Evolutionary conservation across 2,329 filamentous ascomycete genomes (phyloP).

Genomic region (Aspergillus texensis): DNA sequence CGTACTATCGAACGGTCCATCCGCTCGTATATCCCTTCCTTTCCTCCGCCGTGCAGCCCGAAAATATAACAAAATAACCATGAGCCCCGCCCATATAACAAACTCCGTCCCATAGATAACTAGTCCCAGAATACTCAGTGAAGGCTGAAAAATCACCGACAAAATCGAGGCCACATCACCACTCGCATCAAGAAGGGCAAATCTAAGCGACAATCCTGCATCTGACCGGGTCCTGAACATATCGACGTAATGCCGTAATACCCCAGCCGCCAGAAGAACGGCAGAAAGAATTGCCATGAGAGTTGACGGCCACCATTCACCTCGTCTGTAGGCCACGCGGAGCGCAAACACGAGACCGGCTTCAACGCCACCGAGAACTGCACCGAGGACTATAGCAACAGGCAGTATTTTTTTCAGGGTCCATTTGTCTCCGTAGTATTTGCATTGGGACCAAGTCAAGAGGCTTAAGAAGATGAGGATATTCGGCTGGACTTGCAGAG

Average conservation of each 20-base stretch:
- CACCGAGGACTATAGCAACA: slow-evolving; percentile 12
- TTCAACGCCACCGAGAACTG: slow-evolving; percentile 62
- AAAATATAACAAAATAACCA: neutral
- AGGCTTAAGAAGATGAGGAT: slow-evolving; percentile 57
- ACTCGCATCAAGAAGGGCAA: neutral
- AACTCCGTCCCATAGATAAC: neutral
- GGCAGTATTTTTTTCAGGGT: neutral
- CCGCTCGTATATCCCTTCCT: neutral
- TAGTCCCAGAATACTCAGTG: neutral
- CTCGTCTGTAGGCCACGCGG: slow-evolving; percentile 46
- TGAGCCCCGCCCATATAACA: neutral
- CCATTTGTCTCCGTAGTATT: slow-evolving; percentile 51
- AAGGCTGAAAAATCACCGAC: neutral
- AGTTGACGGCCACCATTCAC: slow-evolving; percentile 63
- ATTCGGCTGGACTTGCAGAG: slow-evolving; percentile 58
- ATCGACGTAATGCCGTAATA: slow-evolving; percentile 65
- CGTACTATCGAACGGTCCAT: neutral
- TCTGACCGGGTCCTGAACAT: neutral
- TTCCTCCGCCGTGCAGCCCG: neutral
- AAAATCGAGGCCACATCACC: neutral
- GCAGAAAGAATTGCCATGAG: slow-evolving; percentile 70
- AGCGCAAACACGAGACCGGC: slow-evolving; percentile 62
- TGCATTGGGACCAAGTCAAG: slow-evolving; percentile 59
- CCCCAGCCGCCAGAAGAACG: slow-evolving; percentile 64
- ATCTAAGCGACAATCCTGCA: neutral